Conservation (phyloP, 306 rosid species). For the Prunus mongolica region DNA sequence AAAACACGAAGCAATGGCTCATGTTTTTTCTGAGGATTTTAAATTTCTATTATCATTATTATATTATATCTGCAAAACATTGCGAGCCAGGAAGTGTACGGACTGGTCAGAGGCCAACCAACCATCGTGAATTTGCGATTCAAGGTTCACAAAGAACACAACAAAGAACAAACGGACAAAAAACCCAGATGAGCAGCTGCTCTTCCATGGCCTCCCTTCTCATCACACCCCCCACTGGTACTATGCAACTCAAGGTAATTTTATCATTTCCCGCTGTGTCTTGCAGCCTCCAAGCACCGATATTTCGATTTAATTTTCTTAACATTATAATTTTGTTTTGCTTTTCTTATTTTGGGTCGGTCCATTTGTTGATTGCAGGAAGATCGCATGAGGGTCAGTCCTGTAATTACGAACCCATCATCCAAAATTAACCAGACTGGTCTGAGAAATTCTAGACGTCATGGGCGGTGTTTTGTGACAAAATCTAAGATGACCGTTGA, state of each 20-base stretch:
- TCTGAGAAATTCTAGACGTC: conserved; percentile 31
- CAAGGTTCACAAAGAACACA: not conserved
- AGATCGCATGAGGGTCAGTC: conserved; percentile 25
- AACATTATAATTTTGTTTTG: not conserved
- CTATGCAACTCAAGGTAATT: conserved; percentile 53
- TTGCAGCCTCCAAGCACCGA: too few species aligned
- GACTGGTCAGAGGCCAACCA: not conserved
- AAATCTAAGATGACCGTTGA: conserved; percentile 48
- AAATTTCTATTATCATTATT: not conserved
- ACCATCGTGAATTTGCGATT: not conserved
- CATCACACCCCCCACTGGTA: conserved; percentile 32
- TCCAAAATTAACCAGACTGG: conserved; percentile 26
- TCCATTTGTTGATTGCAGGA: conserved; percentile 32
- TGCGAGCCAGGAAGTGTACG: conserved; percentile 23
- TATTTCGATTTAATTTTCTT: not conserved
- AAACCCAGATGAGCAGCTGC: conserved; percentile 22
- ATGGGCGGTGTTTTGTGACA: conserved; percentile 25
- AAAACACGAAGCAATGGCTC: not conserved
- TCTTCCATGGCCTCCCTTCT: conserved; percentile 67
- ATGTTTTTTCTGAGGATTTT: not conserved
- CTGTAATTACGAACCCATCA: conserved; percentile 19
- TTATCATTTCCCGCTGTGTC: not conserved
- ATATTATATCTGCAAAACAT: not conserved
- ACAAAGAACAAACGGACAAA: not conserved
- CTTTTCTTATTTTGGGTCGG: not conserved